Percentiles rank a stretch among this genome's conserved stretches.
These are phyloP conservation scores for Thielaviopsis populi DNA, from an alignment of 2,329 filamentous ascomycete genomes.

Conservation along the genomic window DNA sequence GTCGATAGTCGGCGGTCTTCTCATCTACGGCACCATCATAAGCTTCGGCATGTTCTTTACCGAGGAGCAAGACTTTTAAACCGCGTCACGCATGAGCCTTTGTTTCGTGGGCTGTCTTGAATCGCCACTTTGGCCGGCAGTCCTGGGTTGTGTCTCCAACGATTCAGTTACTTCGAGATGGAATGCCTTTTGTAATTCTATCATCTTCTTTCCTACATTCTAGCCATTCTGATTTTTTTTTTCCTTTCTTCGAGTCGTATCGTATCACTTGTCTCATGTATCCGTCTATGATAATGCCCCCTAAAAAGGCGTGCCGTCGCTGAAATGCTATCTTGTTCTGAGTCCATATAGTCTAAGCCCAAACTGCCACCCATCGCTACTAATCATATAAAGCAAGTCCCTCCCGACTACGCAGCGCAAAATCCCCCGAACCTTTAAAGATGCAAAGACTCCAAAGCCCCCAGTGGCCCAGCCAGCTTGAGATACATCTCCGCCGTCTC, in stretches of 20 bases:
- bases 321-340: not conserved
- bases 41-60: conserved; percentile 98
- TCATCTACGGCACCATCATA: conserved; percentile 98
- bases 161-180: not conserved
- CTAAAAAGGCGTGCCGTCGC: not conserved
- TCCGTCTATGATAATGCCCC: not conserved
- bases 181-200: not conserved
- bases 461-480: conserved; percentile 47
- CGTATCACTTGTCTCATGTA: conserved; percentile 3
- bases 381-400: not conserved
- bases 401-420: not conserved
- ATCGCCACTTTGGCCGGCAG: not conserved
- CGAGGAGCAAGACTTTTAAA: conserved; percentile 87
- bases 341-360: not conserved
- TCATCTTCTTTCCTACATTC: not conserved
- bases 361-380: conserved; percentile 1
- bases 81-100: not conserved
- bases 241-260: not conserved
- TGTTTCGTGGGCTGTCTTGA: not conserved
- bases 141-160: not conserved
- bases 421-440: conserved; percentile 17
- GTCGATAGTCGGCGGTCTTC: conserved; percentile 78
- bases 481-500: conserved; percentile 87
- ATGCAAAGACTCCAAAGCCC: conserved; percentile 28
- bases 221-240: not conserved